Conservation (phyloP, 2,329 filamentous ascomycete species). For the Claviceps purpurea region DNA sequence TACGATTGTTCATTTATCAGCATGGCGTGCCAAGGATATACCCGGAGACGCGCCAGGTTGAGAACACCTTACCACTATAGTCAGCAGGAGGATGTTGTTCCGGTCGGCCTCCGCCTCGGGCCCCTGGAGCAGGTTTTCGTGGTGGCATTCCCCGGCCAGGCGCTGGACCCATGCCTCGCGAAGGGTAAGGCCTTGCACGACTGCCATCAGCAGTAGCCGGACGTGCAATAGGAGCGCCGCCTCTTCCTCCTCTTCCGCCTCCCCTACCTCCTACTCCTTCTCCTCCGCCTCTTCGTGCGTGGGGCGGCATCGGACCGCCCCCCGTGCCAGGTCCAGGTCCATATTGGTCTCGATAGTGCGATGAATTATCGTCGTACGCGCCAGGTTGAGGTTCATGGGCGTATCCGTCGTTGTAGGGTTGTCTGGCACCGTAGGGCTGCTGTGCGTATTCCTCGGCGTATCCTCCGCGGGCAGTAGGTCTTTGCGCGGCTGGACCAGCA, state of each 20-base stretch:
- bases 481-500: conserved; percentile 29
- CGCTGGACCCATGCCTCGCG: conserved; percentile 18
- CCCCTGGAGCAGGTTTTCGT: background rate
- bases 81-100: conserved; percentile 4
- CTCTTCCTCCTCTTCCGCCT: conserved; percentile 17
- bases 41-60: background rate
- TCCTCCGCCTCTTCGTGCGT: conserved; percentile 27
- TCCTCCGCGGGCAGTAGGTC: conserved; percentile 23
- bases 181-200: conserved; percentile 24
- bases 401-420: conserved; percentile 33
- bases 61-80: conserved; percentile 3
- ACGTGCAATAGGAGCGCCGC: conserved; percentile 26
- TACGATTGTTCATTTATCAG: background rate
- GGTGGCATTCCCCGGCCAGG: conserved; percentile 15
- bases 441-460: conserved; percentile 14
- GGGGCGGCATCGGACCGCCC: conserved; percentile 26
- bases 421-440: conserved; percentile 22
- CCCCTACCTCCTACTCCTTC: background rate
- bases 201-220: conserved; percentile 25
- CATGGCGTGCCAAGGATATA: background rate
- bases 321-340: conserved; percentile 27
- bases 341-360: conserved; percentile 26
- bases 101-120: conserved; percentile 1
- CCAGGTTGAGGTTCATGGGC: conserved; percentile 32
- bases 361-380: conserved; percentile 18